phyloP scores from a whole-genome alignment of 2,329 filamentous ascomycete species.

The Pseudogymnoascus sp. region DNA sequence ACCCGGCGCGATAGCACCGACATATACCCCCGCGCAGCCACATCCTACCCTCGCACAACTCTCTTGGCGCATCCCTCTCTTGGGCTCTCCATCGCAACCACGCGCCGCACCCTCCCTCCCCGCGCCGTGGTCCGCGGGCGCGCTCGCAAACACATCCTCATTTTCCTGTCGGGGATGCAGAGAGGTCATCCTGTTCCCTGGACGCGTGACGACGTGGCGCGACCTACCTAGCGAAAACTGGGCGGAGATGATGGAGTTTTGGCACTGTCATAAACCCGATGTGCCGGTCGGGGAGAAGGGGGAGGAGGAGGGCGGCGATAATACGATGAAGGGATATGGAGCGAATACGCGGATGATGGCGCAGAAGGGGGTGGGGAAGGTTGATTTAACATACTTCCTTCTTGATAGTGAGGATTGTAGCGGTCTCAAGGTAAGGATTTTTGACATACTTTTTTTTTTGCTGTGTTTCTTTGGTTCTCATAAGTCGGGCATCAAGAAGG shows the following conservation, averaged over 20 bases:
- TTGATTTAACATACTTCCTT: constrained; percentile 73
- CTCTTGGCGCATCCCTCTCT: constrained; percentile 47
- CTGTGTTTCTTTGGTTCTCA: constrained; percentile 11
- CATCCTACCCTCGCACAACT: constrained; percentile 28
- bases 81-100: constrained; percentile 13
- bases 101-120: constrained; percentile 10
- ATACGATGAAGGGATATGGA: constrained; percentile 68
- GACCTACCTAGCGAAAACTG: constrained; percentile 93
- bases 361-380: constrained; percentile 58
- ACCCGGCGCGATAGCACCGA: constrained; percentile 27
- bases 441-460: constrained; percentile 10
- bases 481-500: constrained; percentile 52
- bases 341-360: constrained; percentile 67
- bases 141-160: constrained; percentile 31
- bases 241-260: constrained; percentile 99
- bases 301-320: constrained; percentile 22
- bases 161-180: constrained; percentile 32
- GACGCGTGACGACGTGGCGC: constrained; percentile 59
- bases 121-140: constrained; percentile 44
- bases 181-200: constrained; percentile 34
- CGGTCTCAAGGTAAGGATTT: constrained; percentile 32
- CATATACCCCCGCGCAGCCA: constrained; percentile 13
- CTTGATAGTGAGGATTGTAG: constrained; percentile 59
- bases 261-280: constrained; percentile 95
- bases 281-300: constrained; percentile 33